Base-by-base conservation (phyloP, 2,329 filamentous ascomycete species). In the Rhytidhysteron rufulum region DNA sequence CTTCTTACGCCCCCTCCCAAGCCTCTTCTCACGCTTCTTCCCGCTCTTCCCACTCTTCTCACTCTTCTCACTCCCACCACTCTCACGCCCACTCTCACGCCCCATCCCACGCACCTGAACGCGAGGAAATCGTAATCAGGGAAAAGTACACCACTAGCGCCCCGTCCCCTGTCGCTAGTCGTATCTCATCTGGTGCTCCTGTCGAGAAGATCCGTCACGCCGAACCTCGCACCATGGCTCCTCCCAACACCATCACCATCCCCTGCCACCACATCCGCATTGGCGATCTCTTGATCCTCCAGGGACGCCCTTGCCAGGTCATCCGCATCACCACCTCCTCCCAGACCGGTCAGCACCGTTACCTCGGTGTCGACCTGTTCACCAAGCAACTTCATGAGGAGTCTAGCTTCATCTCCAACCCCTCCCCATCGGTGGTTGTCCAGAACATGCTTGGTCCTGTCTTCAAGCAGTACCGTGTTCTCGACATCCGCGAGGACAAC, bases 391-490 rank as follows among this genome's bases (percentile, higher is more conserved):
- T 98, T 54, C 89, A 97, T 67, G 93, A 98, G 78, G 93, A 98
- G 85, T 95, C 88, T 42, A 91, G 86, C 62, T 96, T 95, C 76
- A 83, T 97, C 75, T 90, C 88, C 74, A 94, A 95, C 85, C 93
- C 93, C 53, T 88, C 86, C 54, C 91, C 91, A 58, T 95, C 88
- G 58, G 93, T 98, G 47, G 83, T 97, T 51, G 91, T 98, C 63
- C 93, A 98, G 85, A 97, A 91, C 77, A 97, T 98, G 89, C 86
- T 95, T 55, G 93, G 91, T 60, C 93, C 93, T 51, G 83, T 97
- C 77, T 96, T 97, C 88, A 97, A 97, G 88, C 93, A 97, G 81
- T 98, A 98, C 85, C 90, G 93, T 65, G 91, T 98, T 67, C 85
- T 98, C 49, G 93, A 98, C 78, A 85, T 98, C 71, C 84, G 89